These are phyloP conservation scores for Triglochin maritima DNA, from an alignment of 106 monocot species.

Conservation along the genomic window DNA sequence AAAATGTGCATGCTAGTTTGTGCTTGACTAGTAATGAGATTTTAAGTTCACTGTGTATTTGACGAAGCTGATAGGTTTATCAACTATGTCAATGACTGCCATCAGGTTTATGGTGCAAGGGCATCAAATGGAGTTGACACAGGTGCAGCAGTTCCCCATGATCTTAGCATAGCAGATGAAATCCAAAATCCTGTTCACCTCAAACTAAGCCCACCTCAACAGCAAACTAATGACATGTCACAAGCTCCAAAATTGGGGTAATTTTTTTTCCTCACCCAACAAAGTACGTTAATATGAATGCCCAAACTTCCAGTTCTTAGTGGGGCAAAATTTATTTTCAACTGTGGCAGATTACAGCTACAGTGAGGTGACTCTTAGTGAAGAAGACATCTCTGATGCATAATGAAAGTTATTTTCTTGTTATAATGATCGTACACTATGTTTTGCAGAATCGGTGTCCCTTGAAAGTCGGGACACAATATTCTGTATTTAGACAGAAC, in stretches of 20 bases:
- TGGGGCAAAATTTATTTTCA: too few species aligned
- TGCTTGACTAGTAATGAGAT: background rate
- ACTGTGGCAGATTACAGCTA: conserved; percentile 37
- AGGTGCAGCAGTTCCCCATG: conserved; percentile 16
- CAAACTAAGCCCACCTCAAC: conserved; percentile 50
- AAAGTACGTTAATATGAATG: background rate
- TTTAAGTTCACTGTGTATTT: background rate
- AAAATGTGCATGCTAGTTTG: background rate
- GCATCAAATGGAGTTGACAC: conserved; percentile 18
- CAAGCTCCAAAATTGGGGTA: conserved; percentile 53
- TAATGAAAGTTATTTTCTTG: background rate
- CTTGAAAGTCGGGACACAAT: background rate
- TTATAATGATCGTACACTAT: background rate
- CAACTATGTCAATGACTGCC: too few species aligned
- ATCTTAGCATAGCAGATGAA: conserved; percentile 27
- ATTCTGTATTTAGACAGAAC: background rate
- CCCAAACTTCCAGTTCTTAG: background rate
- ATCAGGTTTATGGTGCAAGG: conserved; percentile 40
- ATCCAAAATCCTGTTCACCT: conserved; percentile 34
- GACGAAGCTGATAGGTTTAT: too few species aligned
- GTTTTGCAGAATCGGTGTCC: background rate
- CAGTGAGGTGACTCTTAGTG: conserved; percentile 11
- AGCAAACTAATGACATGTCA: conserved; percentile 17
- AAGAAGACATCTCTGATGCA: background rate
- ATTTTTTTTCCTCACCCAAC: background rate